Percentiles rank a stretch among this genome's conserved stretches.
Conservation (phyloP, 2,329 filamentous ascomycete genomes). For the Arthrinium phaeospermum region DNA sequence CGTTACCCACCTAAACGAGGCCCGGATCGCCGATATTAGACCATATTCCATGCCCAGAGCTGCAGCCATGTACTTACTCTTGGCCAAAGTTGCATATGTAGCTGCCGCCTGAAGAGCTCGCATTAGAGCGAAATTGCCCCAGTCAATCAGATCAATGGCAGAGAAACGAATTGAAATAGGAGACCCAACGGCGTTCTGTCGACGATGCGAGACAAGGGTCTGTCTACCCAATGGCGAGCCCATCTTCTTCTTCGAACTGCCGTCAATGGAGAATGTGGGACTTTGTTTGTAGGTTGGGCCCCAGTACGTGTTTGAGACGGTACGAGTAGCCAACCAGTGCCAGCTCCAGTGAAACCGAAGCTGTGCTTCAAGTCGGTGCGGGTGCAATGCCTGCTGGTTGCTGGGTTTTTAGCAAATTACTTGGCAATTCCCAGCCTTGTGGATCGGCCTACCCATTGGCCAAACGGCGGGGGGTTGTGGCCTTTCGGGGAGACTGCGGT, state of each 20-base stretch:
- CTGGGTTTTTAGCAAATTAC: neutral
- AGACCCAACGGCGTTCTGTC: neutral
- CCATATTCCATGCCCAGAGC: neutral
- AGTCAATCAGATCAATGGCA: neutral
- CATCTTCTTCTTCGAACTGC: neutral
- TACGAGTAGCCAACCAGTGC: neutral
- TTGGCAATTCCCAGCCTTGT: slow-evolving; percentile 11
- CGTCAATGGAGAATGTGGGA: neutral
- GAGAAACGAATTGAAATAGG: neutral
- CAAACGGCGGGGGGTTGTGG: neutral
- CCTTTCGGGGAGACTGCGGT: neutral
- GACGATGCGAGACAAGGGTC: neutral
- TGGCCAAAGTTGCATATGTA: neutral
- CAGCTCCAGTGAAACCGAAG: neutral
- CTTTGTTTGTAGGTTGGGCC: neutral
- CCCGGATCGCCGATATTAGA: slow-evolving; percentile 9
- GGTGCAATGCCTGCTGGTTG: neutral
- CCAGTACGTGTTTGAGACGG: neutral
- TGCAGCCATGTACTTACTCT: neutral
- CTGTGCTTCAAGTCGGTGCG: neutral
- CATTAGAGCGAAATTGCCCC: neutral
- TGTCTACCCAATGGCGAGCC: neutral
- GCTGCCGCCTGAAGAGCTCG: neutral
- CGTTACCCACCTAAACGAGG: slow-evolving; percentile 1
- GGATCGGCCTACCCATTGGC: neutral